Conservation (phyloP, 139 green algal species). For the Chlorella sp. region DNA sequence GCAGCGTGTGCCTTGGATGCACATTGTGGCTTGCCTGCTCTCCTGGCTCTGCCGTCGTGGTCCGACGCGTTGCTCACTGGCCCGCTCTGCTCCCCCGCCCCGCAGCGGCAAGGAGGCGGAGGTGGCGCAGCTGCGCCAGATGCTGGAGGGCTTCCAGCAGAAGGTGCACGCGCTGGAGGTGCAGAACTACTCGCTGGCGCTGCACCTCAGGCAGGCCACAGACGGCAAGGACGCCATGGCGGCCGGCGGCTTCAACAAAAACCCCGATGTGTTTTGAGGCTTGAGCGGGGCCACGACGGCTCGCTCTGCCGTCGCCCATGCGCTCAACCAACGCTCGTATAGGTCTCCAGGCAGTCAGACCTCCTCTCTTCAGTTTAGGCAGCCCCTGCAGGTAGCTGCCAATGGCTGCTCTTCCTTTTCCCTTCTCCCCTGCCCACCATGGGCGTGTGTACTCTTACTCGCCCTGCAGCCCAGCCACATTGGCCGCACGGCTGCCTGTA, state of each 20-base stretch:
- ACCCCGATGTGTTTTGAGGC: constrained; percentile 69
- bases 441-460: background rate
- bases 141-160: constrained; percentile 68
- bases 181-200: constrained; percentile 78
- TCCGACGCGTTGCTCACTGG: no score
- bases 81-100: background rate
- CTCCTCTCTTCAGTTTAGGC: background rate
- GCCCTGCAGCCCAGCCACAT: background rate
- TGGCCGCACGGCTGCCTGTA: background rate
- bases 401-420: background rate
- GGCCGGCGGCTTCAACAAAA: constrained; percentile 17
- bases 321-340: background rate
- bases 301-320: background rate
- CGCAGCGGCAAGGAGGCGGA: constrained; percentile 55
- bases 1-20: background rate
- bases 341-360: background rate
- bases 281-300: no score
- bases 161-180: constrained; percentile 69
- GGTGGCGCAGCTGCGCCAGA: constrained; percentile 50
- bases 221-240: constrained; percentile 16
- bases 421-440: background rate
- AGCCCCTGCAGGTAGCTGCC: background rate
- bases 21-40: background rate
- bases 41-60: background rate
- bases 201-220: constrained; percentile 79